phyloP scores from a whole-genome alignment of 345 rosid species.

The Populus euphratica region DNA sequence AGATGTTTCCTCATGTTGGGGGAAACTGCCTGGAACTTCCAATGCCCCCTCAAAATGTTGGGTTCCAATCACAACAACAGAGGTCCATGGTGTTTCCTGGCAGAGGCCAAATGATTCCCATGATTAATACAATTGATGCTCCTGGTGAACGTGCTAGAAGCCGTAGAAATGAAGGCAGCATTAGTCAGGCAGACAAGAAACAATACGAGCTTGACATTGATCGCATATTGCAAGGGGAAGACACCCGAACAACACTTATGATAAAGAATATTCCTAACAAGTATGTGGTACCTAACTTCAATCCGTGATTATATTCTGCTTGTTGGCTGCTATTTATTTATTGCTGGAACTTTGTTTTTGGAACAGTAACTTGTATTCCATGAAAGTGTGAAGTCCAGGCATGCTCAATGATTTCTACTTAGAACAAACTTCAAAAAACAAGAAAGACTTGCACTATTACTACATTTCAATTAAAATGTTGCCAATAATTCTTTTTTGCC shows the following conservation, averaged over 20 bases:
- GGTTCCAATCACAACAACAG: constrained; percentile 65
- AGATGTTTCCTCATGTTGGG: constrained; percentile 43
- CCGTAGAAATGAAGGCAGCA: constrained; percentile 68
- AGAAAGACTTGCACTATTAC: not conserved
- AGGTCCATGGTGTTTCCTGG: constrained; percentile 67
- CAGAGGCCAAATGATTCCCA: constrained; percentile 58
- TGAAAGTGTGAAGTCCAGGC: not conserved
- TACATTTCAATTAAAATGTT: not conserved
- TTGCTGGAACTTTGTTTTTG: not conserved
- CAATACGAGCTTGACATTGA: constrained; percentile 87
- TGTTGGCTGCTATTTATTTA: not conserved
- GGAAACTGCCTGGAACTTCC: constrained; percentile 58
- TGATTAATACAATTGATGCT: constrained; percentile 61
- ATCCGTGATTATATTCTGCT: not conserved
- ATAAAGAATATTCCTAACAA: constrained; percentile 97
- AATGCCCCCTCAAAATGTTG: constrained; percentile 40
- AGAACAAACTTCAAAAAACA: not conserved
- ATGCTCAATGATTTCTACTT: not conserved
- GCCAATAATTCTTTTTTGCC: not conserved
- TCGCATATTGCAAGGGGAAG: constrained; percentile 72
- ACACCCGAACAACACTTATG: constrained; percentile 86
- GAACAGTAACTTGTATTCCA: constrained; percentile 1
- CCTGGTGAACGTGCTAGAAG: constrained; percentile 69
- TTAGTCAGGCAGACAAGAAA: constrained; percentile 67
- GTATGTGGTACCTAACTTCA: constrained; percentile 35